These are phyloP conservation scores for Lactarius trivialis DNA, from an alignment of 768 basidiomycete species.

Conservation along the genomic window DNA sequence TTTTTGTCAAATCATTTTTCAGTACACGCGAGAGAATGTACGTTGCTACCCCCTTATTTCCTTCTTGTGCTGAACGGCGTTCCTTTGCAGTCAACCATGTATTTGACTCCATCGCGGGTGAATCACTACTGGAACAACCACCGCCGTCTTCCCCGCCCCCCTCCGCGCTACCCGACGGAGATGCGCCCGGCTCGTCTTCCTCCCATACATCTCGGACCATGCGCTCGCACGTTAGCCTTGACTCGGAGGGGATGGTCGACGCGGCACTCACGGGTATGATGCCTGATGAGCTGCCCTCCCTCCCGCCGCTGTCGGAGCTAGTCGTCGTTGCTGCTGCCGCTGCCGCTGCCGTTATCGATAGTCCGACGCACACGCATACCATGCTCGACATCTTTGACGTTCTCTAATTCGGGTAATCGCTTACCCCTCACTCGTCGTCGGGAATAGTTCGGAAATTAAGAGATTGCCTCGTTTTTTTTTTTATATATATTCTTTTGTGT, in stretches of 20 bases:
- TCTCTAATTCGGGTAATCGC: slow-evolving; percentile 13
- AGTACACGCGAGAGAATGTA: slow-evolving; percentile 78
- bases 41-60: slow-evolving; percentile 25
- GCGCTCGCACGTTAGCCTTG: slow-evolving; percentile 15
- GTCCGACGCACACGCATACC: slow-evolving; percentile 24
- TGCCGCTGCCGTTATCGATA: not conserved
- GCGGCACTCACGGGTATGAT: slow-evolving; percentile 7
- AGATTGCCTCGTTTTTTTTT: not conserved
- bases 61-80: not conserved
- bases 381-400: slow-evolving; percentile 26
- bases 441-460: not conserved
- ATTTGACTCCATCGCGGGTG: slow-evolving; percentile 21
- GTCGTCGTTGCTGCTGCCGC: not conserved
- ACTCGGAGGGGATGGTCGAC: slow-evolving; percentile 17
- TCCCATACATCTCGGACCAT: slow-evolving; percentile 1
- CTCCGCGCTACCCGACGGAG: not conserved
- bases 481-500: not conserved
- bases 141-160: not conserved
- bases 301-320: slow-evolving; percentile 11
- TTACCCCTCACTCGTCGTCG: not conserved
- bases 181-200: not conserved
- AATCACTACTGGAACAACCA: not conserved
- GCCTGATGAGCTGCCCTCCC: slow-evolving; percentile 9
- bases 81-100: slow-evolving; percentile 31
- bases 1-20: not conserved